Conservation (phyloP, 441 rosid genomes). For the Adansonia madagascariensis region DNA sequence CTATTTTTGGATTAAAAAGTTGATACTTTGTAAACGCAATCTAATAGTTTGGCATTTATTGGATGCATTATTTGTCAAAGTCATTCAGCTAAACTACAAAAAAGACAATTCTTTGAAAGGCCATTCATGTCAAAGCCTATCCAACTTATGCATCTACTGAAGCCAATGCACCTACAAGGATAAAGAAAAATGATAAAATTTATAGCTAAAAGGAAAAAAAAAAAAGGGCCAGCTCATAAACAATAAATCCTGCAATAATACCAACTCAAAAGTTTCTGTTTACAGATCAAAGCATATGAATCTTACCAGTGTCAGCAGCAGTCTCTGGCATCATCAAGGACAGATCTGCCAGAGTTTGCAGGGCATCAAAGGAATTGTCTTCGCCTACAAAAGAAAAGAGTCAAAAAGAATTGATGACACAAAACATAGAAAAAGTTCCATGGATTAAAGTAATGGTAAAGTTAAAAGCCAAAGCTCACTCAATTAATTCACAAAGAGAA, state of each 20-base stretch:
- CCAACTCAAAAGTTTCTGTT: constrained; percentile 7
- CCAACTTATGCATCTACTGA: background rate
- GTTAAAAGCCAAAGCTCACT: constrained; percentile 23
- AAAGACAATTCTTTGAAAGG: background rate
- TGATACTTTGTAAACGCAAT: background rate
- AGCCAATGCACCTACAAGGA: background rate
- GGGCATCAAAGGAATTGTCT: constrained; percentile 62
- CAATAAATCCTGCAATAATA: constrained; percentile 1
- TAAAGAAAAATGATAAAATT: background rate
- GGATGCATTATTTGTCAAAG: background rate
- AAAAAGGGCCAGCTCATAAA: background rate
- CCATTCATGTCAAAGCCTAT: background rate
- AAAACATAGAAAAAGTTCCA: constrained; percentile 21
- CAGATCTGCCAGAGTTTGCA: constrained; percentile 78
- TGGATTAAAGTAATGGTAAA: constrained; percentile 15
- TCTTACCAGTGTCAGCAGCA: constrained; percentile 75
- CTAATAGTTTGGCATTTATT: background rate
- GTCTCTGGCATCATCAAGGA: constrained; percentile 91
- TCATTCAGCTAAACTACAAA: background rate
- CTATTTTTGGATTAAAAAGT: background rate
- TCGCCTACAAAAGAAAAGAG: constrained; percentile 46
- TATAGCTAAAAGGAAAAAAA: background rate
- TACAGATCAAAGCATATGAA: constrained; percentile 32
- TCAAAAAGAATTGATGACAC: constrained; percentile 22
- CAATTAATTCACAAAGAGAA: constrained; percentile 10